Evolutionary conservation across 441 rosid genomes (phyloP), one percentile per base, ranked within the genome.

Genomic region (Adansonia madagascariensis): DNA sequence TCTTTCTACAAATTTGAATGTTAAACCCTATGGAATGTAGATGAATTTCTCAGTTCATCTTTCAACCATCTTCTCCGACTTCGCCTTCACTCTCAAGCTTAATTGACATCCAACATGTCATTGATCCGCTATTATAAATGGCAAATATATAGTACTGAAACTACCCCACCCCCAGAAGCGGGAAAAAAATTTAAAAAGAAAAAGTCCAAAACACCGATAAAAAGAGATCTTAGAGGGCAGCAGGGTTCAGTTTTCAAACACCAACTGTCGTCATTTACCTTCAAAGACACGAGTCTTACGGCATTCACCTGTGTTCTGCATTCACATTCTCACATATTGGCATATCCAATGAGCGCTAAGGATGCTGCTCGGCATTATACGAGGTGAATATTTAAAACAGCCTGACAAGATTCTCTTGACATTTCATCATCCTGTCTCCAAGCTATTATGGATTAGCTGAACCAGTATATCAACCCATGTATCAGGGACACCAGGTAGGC

Each of bases 401-500:
- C 41, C 53, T 73, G 8, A 17, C 27, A 27, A 35, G 35, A 15
- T 53, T 17, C 18, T 63, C 12, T 46, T 18, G 50, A 63, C 27
- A 31, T 49, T 57, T 77, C 66, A 72, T 85, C 83, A 75, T 76
- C 79, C 72, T 44, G 80, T 84, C 83, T 78, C 57, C 6, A 74
- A 62, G 71, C 83, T 77, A 65, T 74, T 70, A 22, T 6, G 78
- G 74, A 91, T 85, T 64, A 91, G 84, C 76, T 91, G 86, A 1
- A 93, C 82, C 76, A 92, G 83, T 50, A 96, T 89, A 86, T 95
- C 94, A 6, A 84, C 98, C 99, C 98, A 94, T 35, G 98, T 94
- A 70, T 92, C 99, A 0, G 99, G 99, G 49, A 96, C 86, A 66
- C 98, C 98, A 0, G 99, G 97, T n/a, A 96, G 87, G 90, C 99